Conservation (phyloP, 495 filamentous ascomycete genomes). For the Friedmanniomyces simplex region DNA sequence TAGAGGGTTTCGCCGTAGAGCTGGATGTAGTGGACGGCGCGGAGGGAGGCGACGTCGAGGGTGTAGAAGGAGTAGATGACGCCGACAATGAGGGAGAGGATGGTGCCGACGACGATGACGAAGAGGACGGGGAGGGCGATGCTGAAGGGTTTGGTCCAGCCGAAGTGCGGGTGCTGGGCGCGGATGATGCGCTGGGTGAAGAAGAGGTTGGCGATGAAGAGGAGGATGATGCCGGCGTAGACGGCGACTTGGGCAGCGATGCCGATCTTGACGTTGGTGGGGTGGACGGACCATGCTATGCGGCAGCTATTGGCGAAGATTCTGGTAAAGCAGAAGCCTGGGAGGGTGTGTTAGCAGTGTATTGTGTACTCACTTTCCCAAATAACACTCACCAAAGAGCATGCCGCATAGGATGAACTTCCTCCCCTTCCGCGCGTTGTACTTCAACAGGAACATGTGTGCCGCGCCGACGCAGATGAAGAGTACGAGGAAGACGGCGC, state of each 20-base stretch:
- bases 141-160: conserved; percentile 48
- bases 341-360: neutral
- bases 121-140: conserved; percentile 48
- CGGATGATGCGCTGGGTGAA: conserved; percentile 69
- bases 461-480: conserved; percentile 24
- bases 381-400: conserved; percentile 49
- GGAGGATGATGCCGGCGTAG: conserved; percentile 60
- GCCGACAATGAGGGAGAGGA: conserved; percentile 60
- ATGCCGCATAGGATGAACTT: conserved; percentile 44
- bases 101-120: conserved; percentile 45
- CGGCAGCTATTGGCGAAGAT: conserved; percentile 26
- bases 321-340: conserved; percentile 33
- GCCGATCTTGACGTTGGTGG: conserved; percentile 23
- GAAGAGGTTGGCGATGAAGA: conserved; percentile 75
- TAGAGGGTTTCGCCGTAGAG: conserved; percentile 58
- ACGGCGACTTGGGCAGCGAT: conserved; percentile 46
- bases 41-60: conserved; percentile 39
- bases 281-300: conserved; percentile 21
- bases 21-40: conserved; percentile 51
- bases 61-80: conserved; percentile 60
- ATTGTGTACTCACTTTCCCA: no score
- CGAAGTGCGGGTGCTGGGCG: conserved; percentile 58
- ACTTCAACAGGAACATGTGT: conserved; percentile 24
- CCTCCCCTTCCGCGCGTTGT: conserved; percentile 21
- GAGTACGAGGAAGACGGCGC: conserved; percentile 28